These are phyloP conservation scores for Barbarea vulgaris DNA, from an alignment of 345 rosid genomes.

Conservation along the genomic window DNA sequence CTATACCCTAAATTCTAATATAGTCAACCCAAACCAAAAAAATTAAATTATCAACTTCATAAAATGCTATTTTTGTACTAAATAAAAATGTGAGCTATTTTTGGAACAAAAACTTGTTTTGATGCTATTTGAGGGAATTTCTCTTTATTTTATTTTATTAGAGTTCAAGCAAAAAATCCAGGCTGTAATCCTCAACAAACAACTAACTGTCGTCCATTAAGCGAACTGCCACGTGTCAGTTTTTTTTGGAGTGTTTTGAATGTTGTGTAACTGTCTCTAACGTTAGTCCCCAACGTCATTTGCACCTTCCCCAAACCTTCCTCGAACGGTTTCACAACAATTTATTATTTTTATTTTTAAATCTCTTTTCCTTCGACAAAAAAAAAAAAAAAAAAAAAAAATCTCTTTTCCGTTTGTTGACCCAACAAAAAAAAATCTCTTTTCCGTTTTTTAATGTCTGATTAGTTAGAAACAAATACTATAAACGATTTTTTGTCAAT, in stretches of 20 bases:
- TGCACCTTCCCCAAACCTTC: constrained; percentile 43
- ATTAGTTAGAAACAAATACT: constrained; percentile 13
- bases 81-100: no score
- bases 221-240: constrained; percentile 41
- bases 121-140: no score
- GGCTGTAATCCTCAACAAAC: constrained; percentile 54
- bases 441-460: constrained; percentile 15
- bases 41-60: no score
- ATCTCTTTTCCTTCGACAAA: constrained; percentile 16
- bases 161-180: constrained; percentile 39
- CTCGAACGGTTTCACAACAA: constrained; percentile 32
- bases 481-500: not conserved
- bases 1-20: no score
- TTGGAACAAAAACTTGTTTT: no score
- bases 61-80: no score
- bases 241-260: constrained; percentile 1
- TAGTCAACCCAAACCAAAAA: no score
- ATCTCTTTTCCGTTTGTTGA: constrained; percentile 3
- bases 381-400: no score
- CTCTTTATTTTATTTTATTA: no score
- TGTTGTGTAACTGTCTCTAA: constrained; percentile 36
- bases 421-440: no score
- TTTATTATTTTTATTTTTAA: not conserved
- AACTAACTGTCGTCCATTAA: constrained; percentile 40
- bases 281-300: constrained; percentile 38